Base-by-base conservation (phyloP, 2,329 filamentous ascomycete species). In the Penicillium sp. region DNA sequence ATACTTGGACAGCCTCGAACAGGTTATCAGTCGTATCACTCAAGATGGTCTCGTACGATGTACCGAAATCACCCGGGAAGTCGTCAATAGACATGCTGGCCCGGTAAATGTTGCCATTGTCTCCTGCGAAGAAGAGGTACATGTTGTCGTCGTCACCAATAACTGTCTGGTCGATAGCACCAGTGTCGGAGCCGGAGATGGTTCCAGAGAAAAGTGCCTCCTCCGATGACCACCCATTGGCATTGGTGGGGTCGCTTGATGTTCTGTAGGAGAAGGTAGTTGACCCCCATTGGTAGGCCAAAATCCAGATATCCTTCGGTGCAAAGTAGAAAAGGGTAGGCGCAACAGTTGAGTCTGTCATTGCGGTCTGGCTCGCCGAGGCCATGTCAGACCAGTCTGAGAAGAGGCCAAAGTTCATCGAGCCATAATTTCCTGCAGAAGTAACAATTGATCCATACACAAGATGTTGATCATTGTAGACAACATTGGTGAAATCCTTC, bases 61-160 rank as follows among this genome's bases (percentile, higher is more conserved):
- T 75, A 59, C 86, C 85, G 68, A 89, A 88, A 69, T 71, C 80
- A 44, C 82, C 80, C 0, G 87, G 87, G 78, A 89, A 89, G 59
- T 83, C 81, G 47, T 72, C 80, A 23, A 88, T 82, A 46, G 86
- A 78, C 84, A 88, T 88, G 69, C 80, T 83, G 54, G 86, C 70
- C 1, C 86, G 81, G 74, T 89, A 89, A 67, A 89, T 86, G 50
- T 81, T 83, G 70, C 87, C 87, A 61, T 89, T 87, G 72, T 89
- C 87, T 9, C 85, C 87, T 0, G 80, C 79, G 64, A 88, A 89
- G 81, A 89, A 89, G 3, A 89, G 76, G 66, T 88, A 88, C 84
- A 88, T 88, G 73, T 83, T 81, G 13, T 68, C 71, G 67, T 72
- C 72, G 69, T 89, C 87, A 42, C 83, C 85, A 61, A 89, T 88